phyloP scores from a whole-genome alignment of 805 yeast genomes.

The Lipomyces yamadae region DNA sequence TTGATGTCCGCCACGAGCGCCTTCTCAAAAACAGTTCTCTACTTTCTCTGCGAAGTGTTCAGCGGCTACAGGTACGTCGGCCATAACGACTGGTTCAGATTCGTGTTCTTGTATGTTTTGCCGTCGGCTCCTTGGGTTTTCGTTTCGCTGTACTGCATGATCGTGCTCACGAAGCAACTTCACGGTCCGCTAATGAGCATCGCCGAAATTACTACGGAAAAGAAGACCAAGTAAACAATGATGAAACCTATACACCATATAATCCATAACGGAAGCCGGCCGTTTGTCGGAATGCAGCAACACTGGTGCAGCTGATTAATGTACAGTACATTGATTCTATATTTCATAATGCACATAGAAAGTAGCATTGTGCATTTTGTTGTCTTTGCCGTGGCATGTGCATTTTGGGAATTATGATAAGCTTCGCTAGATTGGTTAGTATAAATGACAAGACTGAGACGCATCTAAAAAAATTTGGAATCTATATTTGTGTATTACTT shows the following conservation, averaged over 20 bases:
- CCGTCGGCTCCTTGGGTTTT: slow-evolving; percentile 34
- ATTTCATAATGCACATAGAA: neutral
- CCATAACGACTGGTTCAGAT: slow-evolving; percentile 24
- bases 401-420: neutral
- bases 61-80: slow-evolving; percentile 36
- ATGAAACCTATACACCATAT: neutral
- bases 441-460: neutral
- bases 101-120: slow-evolving; percentile 20
- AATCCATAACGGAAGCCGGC: neutral
- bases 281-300: neutral
- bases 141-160: slow-evolving; percentile 18
- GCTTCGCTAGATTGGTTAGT: neutral
- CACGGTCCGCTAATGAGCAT: slow-evolving; percentile 15
- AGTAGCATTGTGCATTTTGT: neutral
- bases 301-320: neutral
- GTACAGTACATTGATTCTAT: neutral
- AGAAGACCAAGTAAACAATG: slow-evolving; percentile 25
- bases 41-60: slow-evolving; percentile 28
- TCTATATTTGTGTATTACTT: too few species aligned
- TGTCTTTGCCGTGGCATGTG: neutral
- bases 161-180: slow-evolving; percentile 19
- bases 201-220: slow-evolving; percentile 11
- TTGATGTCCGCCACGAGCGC: slow-evolving; percentile 28
- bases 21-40: slow-evolving; percentile 35
- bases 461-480: too few species aligned